phyloP scores from a whole-genome alignment of 2,329 filamentous ascomycete species.

The Xylariaceae sp. region DNA sequence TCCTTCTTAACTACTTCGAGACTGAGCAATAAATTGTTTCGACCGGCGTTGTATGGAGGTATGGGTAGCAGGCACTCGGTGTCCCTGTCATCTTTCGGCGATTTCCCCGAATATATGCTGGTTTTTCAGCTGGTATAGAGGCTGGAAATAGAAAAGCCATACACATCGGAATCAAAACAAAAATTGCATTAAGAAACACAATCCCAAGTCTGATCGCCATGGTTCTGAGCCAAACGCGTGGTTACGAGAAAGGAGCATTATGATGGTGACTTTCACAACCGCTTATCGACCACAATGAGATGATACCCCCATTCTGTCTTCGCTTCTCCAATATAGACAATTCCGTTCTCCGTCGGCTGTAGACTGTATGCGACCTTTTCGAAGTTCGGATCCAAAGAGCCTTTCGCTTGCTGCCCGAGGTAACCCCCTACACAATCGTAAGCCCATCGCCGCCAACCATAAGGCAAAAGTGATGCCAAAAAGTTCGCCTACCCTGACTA shows the following conservation, averaged over 20 bases:
- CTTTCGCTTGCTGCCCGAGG: conserved; percentile 69
- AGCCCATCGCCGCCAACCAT: background rate
- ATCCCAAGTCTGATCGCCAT: background rate
- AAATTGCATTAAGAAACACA: conserved; percentile 29
- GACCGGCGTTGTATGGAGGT: conserved; percentile 34
- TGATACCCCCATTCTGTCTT: conserved; percentile 77
- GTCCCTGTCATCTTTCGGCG: conserved; percentile 26
- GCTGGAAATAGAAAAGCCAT: conserved; percentile 28
- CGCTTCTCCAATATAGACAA: conserved; percentile 57
- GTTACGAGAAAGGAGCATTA: background rate
- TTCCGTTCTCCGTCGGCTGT: conserved; percentile 42
- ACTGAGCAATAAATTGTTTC: conserved; percentile 62
- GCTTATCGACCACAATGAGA: conserved; percentile 69
- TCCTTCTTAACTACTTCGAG: conserved; percentile 99
- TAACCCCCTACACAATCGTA: conserved; percentile 52
- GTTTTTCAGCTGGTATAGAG: conserved; percentile 44
- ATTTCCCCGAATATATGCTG: conserved; percentile 36
- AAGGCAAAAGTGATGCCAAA: background rate
- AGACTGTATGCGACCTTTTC: conserved; percentile 69
- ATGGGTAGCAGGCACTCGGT: conserved; percentile 28
- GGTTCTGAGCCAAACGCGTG: conserved; percentile 1
- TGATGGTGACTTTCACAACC: conserved; percentile 39
- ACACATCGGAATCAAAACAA: conserved; percentile 40
- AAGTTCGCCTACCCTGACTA: conserved; percentile 47
- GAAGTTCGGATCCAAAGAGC: conserved; percentile 63